These are phyloP conservation scores for Mucuna pruriens DNA, from an alignment of 306 rosid genomes.

Conservation along the genomic window DNA sequence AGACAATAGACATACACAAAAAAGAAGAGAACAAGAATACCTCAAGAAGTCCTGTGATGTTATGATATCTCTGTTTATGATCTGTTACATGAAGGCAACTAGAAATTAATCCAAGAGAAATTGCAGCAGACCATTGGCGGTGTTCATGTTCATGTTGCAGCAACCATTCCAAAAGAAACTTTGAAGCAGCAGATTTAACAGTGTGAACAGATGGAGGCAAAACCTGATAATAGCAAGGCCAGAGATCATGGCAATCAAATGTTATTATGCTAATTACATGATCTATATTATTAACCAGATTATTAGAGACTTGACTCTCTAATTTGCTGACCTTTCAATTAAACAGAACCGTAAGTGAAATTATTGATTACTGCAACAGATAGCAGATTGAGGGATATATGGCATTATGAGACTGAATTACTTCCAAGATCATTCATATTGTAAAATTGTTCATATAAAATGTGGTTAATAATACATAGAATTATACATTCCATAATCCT, in stretches of 20 bases:
- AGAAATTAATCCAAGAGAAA: slow-evolving; percentile 92
- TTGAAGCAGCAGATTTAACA: slow-evolving; percentile 90
- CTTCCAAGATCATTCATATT: slow-evolving; percentile 33
- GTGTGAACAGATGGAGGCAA: slow-evolving; percentile 89
- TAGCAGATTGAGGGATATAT: background rate
- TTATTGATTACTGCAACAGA: slow-evolving; percentile 8
- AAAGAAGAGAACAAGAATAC: slow-evolving; percentile 48
- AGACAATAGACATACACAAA: slow-evolving; percentile 10
- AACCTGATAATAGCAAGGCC: slow-evolving; percentile 56
- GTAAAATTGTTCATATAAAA: slow-evolving; percentile 30
- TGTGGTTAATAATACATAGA: slow-evolving; percentile 13
- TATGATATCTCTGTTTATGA: slow-evolving; percentile 82
- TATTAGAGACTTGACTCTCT: slow-evolving; percentile 28
- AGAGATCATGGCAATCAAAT: slow-evolving; percentile 21
- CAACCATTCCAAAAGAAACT: slow-evolving; percentile 89
- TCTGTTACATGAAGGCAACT: slow-evolving; percentile 92
- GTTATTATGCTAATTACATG: slow-evolving; percentile 22
- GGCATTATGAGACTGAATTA: slow-evolving; percentile 29
- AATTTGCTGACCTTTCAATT: slow-evolving; percentile 4
- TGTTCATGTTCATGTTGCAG: slow-evolving; percentile 90
- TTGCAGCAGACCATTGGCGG: slow-evolving; percentile 90
- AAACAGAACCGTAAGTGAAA: slow-evolving; percentile 29
- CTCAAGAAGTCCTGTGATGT: slow-evolving; percentile 83
- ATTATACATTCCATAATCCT: slow-evolving; percentile 22
- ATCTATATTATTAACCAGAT: slow-evolving; percentile 18